These are phyloP conservation scores for Groenewaldozyma salmanticensis DNA, from an alignment of 805 yeast species.

Conservation along the genomic window DNA sequence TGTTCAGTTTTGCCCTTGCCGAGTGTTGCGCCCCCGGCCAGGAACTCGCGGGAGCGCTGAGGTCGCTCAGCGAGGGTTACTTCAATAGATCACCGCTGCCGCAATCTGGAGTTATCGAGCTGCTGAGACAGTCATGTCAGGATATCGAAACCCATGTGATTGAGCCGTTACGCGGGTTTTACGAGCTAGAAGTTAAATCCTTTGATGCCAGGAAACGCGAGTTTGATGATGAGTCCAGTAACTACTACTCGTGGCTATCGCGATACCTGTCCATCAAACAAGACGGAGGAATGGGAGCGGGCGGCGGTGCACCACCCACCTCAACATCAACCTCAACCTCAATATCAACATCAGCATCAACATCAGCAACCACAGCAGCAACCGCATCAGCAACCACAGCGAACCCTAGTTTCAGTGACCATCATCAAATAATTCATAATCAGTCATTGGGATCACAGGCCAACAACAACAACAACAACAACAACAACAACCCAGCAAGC, in stretches of 20 bases:
- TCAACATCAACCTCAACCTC: neutral
- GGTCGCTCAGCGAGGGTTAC: slow-evolving; percentile 24
- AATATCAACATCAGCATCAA: neutral
- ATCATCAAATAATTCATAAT: too few species aligned
- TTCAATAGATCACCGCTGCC: slow-evolving; percentile 14
- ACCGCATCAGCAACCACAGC: slow-evolving; percentile 12
- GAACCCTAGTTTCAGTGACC: slow-evolving; percentile 27
- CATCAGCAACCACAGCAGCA: neutral
- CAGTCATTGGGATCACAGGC: too few species aligned
- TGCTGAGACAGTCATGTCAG: slow-evolving; percentile 14
- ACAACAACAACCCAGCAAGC: neutral
- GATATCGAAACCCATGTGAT: slow-evolving; percentile 27
- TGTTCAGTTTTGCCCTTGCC: slow-evolving; percentile 26
- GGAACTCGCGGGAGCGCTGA: slow-evolving; percentile 8
- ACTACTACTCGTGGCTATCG: slow-evolving; percentile 36
- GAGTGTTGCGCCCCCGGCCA: slow-evolving; percentile 23
- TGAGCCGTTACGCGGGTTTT: slow-evolving; percentile 30
- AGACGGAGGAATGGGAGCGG: too few species aligned
- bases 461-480: neutral
- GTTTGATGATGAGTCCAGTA: slow-evolving; percentile 35
- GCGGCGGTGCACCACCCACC: too few species aligned
- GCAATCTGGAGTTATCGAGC: slow-evolving; percentile 10
- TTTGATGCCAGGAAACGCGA: slow-evolving; percentile 33
- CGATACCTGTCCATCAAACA: slow-evolving; percentile 31
- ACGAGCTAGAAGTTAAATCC: slow-evolving; percentile 33